Conservation (phyloP, 345 rosid species). For the Salix suchowensis region DNA sequence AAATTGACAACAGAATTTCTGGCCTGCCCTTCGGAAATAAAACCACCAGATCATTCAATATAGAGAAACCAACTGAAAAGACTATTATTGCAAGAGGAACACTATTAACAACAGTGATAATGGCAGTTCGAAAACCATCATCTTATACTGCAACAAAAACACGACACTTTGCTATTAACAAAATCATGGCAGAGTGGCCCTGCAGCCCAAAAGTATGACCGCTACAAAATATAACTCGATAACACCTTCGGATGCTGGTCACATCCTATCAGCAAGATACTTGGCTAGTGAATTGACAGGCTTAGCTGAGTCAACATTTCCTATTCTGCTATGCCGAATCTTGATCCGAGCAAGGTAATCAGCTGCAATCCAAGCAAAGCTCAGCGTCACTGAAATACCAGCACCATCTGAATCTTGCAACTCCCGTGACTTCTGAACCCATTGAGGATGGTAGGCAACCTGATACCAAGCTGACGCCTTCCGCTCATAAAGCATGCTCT, state of each 20-base stretch:
- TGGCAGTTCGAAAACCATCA: background rate
- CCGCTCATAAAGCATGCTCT: constrained; percentile 46
- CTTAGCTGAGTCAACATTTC: constrained; percentile 39
- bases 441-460: constrained; percentile 70
- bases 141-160: background rate
- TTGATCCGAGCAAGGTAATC: constrained; percentile 86
- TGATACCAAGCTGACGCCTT: constrained; percentile 97
- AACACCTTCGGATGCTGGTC: background rate
- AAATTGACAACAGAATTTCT: background rate
- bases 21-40: background rate
- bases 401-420: constrained; percentile 42
- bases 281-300: constrained; percentile 57
- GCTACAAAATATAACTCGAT: background rate
- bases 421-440: constrained; percentile 53
- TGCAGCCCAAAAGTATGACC: background rate
- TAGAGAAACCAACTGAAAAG: background rate
- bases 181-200: constrained; percentile 20
- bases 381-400: constrained; percentile 41
- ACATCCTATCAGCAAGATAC: constrained; percentile 61
- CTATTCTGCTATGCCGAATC: constrained; percentile 33
- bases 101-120: background rate
- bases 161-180: background rate
- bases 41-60: background rate
- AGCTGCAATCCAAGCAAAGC: constrained; percentile 87
- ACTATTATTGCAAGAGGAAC: background rate